These are phyloP conservation scores for Trichoderma citrinoviride DNA, from an alignment of 2,329 filamentous ascomycete species.

Conservation along the genomic window DNA sequence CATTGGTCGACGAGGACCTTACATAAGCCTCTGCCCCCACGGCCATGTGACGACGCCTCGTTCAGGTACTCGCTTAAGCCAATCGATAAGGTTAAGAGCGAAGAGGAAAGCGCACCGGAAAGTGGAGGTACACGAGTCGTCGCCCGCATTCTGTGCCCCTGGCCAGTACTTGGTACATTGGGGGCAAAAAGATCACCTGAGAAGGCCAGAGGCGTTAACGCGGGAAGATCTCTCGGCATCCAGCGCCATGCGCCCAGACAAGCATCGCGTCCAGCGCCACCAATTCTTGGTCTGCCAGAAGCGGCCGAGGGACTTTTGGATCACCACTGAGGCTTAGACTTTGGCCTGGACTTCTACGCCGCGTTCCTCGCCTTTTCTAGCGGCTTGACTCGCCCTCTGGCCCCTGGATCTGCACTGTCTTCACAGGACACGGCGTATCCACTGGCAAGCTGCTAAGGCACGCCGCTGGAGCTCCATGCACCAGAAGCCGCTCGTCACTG, in stretches of 20 bases:
- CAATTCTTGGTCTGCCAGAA: background rate
- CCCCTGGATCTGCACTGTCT: slow-evolving; percentile 5
- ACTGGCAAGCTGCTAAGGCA: background rate
- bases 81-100: background rate
- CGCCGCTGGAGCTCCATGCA: background rate
- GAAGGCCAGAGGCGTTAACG: slow-evolving; percentile 1
- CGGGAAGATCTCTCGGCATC: slow-evolving; percentile 23
- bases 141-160: background rate
- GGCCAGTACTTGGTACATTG: background rate
- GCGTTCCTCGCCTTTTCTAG: slow-evolving; percentile 19
- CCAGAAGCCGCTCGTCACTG: background rate
- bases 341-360: slow-evolving; percentile 12
- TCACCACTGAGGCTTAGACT: slow-evolving; percentile 19
- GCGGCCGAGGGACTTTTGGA: slow-evolving; percentile 21
- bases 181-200: slow-evolving; percentile 12
- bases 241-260: slow-evolving; percentile 15
- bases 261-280: slow-evolving; percentile 5
- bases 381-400: background rate
- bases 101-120: background rate
- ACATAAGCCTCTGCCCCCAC: background rate
- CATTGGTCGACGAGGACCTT: background rate
- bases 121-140: background rate
- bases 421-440: background rate
- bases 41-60: background rate
- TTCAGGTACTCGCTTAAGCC: background rate